phyloP scores from a whole-genome alignment of 2,329 filamentous ascomycete species.

The Xylariaceae sp. region DNA sequence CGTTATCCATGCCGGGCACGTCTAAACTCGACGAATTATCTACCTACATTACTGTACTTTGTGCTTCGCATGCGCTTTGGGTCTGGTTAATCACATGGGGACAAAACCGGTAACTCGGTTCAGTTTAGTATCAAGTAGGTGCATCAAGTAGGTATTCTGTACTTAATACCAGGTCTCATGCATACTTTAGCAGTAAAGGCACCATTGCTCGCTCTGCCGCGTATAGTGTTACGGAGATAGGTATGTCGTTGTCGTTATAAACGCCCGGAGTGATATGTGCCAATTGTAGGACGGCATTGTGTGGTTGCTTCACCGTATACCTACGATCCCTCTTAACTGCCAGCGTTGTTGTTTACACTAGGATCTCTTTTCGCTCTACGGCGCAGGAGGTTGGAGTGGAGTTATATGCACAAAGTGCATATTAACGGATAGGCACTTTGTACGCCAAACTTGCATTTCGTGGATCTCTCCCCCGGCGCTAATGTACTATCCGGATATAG shows the following conservation, averaged over 20 bases:
- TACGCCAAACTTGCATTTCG: not conserved
- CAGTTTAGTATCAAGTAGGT: conserved; percentile 12
- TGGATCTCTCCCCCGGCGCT: conserved; percentile 14
- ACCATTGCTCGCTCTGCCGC: not conserved
- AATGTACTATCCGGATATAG: no score
- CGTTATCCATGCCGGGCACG: not conserved
- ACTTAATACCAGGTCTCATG: conserved; percentile 8
- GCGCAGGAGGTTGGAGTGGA: no score
- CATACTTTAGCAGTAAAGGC: conserved; percentile 3
- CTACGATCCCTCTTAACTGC: no score
- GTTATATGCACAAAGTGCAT: no score
- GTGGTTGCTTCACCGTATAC: no score
- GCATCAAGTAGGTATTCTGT: no score
- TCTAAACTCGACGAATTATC: not conserved
- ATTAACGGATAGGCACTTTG: not conserved
- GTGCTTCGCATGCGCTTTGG: not conserved
- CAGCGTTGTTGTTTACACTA: no score
- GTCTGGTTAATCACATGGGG: conserved; percentile 2
- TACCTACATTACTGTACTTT: no score
- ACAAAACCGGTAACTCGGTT: conserved; percentile 5
- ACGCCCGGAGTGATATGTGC: no score
- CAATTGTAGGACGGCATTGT: no score
- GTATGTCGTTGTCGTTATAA: no score
- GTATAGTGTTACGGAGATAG: not conserved
- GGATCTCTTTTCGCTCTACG: no score